Conservation (phyloP, 176 grass and related monocot species). For the Oryza australiensis region DNA sequence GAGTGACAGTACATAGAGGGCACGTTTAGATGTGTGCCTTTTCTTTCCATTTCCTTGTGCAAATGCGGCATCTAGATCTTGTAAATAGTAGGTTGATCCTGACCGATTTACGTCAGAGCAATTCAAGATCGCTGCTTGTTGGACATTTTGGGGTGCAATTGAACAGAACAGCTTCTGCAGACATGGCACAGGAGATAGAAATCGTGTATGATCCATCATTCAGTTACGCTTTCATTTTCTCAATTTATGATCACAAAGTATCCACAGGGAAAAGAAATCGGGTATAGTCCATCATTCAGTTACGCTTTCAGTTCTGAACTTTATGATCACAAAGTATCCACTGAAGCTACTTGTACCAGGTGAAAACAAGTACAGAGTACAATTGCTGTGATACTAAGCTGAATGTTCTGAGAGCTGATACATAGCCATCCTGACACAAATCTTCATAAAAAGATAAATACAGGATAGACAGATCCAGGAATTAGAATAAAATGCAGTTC, state of each 20-base stretch:
- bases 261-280: neutral
- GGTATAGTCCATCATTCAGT: neutral
- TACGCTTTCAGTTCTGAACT: neutral
- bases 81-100: slow-evolving; percentile 24
- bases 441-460: slow-evolving; percentile 49
- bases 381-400: slow-evolving; percentile 37
- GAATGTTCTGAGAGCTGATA: slow-evolving; percentile 40
- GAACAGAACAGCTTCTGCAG: neutral
- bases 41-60: neutral
- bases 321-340: slow-evolving; percentile 20
- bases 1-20: slow-evolving; percentile 15
- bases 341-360: neutral
- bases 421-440: slow-evolving; percentile 21
- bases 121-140: slow-evolving; percentile 31
- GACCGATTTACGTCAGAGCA: slow-evolving; percentile 40
- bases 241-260: slow-evolving; percentile 16
- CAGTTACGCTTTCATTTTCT: neutral
- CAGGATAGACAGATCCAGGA: slow-evolving; percentile 27
- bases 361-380: slow-evolving; percentile 28
- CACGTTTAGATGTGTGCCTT: neutral
- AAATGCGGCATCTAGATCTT: slow-evolving; percentile 39
- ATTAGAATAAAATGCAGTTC: slow-evolving; percentile 36
- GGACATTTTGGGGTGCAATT: neutral
- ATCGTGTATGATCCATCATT: neutral
- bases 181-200: neutral